Evolutionary conservation across 2,329 filamentous ascomycete genomes (phyloP), one percentile per base, ranked within the genome.

Genomic region (Trichoderma semiorbis): DNA sequence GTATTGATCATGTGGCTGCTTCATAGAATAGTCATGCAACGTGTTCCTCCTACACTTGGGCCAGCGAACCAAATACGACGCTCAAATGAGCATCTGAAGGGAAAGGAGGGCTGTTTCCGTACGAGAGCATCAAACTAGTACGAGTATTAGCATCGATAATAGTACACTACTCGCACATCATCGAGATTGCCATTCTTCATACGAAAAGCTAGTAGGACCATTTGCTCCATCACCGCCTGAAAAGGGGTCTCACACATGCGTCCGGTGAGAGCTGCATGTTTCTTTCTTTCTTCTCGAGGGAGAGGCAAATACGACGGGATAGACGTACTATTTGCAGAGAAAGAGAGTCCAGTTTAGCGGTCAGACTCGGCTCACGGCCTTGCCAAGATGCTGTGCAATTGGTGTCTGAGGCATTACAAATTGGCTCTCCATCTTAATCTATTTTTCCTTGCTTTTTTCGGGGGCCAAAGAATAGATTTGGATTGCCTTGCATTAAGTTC

Each of bases 201-300:
- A 39, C 16, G 10, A 26, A 8, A n/a, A 47, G 16, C 14, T 14
- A 43, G 3, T 14, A 28, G 55, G 55, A 18, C 2, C n/a, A 53
- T 28, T 21, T 36, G 3, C 47, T 53, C 28, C 24, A 61, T 36
- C 39, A 60, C 21, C 6, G 39, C 28, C 28, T 8, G 57, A 39
- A 24, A 53, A 69, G 66, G n/a, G 30, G 66, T 61, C 66, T 68
- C 57, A 69, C 64, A 61, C 57, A 47, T 69, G 57, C 66, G 28
- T 21, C 39, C 39, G 26, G 57, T 62, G 39, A 62, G 5, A 28
- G 39, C 57, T 62, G 66, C 66, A 36, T 26, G 57, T 61, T 53
- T 62, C 55, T 50, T 21, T 60, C 65, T 50, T 21, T 50, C 65
- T 26, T 5, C 10, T 21, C 39, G n/a, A 69, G 66, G 39, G 66